Percentiles rank a stretch among this genome's conserved stretches.
These are phyloP conservation scores for Trichoderma aggressivum DNA, from an alignment of 2,329 filamentous ascomycete species.

Conservation along the genomic window DNA sequence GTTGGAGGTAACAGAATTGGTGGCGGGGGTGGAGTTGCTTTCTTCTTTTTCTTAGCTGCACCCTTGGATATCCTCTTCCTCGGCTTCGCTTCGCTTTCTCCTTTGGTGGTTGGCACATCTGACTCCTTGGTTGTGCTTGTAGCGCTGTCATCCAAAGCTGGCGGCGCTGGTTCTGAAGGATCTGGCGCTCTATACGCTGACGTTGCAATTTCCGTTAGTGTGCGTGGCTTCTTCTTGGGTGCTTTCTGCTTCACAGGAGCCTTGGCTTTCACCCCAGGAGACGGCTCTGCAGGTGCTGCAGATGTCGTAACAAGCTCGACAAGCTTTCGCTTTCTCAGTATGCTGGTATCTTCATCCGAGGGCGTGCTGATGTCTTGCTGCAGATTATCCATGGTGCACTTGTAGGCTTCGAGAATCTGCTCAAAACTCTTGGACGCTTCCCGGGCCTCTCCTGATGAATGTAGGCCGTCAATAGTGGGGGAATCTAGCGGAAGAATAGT, in stretches of 20 bases:
- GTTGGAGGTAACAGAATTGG: constrained; percentile 63
- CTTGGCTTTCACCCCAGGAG: constrained; percentile 25
- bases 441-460: constrained; percentile 12
- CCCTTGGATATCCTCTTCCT: constrained; percentile 31
- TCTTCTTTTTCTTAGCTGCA: constrained; percentile 46
- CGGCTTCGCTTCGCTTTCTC: constrained; percentile 32
- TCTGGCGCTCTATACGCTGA: constrained; percentile 55
- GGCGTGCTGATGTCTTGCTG: constrained; percentile 18
- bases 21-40: constrained; percentile 37
- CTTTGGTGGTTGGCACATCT: constrained; percentile 23
- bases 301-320: constrained; percentile 47
- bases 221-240: constrained; percentile 67
- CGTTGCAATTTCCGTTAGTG: constrained; percentile 74
- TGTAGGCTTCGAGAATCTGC: constrained; percentile 43
- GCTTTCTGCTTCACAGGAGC: constrained; percentile 48
- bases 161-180: constrained; percentile 31
- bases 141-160: constrained; percentile 41
- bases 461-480: constrained; percentile 24
- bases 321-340: constrained; percentile 54
- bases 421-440: constrained; percentile 38
- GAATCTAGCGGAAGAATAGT: constrained; percentile 31
- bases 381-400: constrained; percentile 29
- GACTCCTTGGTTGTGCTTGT: constrained; percentile 26
- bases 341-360: constrained; percentile 29
- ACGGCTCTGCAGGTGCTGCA: constrained; percentile 22